Evolutionary conservation across 2,329 filamentous ascomycete genomes (phyloP).

Genomic region (Shiraia bambusicola): DNA sequence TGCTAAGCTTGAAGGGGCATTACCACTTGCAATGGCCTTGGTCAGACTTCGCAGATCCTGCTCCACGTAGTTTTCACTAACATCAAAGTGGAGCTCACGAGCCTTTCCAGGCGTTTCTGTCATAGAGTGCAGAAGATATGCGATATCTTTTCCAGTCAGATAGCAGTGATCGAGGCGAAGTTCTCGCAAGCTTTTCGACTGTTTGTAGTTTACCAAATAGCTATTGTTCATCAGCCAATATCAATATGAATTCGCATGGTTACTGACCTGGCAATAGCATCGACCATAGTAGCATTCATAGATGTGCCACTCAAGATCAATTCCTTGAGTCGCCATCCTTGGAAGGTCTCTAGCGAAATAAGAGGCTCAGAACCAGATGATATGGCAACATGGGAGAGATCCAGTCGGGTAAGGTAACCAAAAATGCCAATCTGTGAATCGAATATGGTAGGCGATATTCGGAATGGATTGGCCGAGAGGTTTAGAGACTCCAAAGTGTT

Average conservation of each 20-base stretch:
- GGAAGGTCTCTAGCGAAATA: slow-evolving; percentile 65
- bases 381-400: slow-evolving; percentile 65
- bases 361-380: slow-evolving; percentile 64
- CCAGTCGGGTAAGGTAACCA: slow-evolving; percentile 64
- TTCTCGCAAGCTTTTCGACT: slow-evolving; percentile 61
- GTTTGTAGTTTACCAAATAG: slow-evolving; percentile 61
- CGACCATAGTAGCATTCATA: slow-evolving; percentile 63
- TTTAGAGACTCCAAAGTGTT: slow-evolving; percentile 67
- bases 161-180: slow-evolving; percentile 68
- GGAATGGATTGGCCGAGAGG: slow-evolving; percentile 66
- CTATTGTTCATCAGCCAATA: slow-evolving; percentile 45
- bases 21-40: slow-evolving; percentile 53
- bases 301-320: slow-evolving; percentile 64
- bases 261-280: slow-evolving; percentile 56
- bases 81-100: slow-evolving; percentile 64
- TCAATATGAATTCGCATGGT: not conserved
- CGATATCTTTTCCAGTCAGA: slow-evolving; percentile 64
- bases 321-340: slow-evolving; percentile 68
- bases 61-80: slow-evolving; percentile 64
- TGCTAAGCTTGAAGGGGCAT: slow-evolving; percentile 63
- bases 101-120: slow-evolving; percentile 50
- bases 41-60: slow-evolving; percentile 55
- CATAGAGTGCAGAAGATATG: slow-evolving; percentile 66
- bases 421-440: slow-evolving; percentile 68
- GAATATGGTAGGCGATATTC: slow-evolving; percentile 64